phyloP scores from a whole-genome alignment of 2,329 filamentous ascomycete species.

The Pezicula neosporulosa region DNA sequence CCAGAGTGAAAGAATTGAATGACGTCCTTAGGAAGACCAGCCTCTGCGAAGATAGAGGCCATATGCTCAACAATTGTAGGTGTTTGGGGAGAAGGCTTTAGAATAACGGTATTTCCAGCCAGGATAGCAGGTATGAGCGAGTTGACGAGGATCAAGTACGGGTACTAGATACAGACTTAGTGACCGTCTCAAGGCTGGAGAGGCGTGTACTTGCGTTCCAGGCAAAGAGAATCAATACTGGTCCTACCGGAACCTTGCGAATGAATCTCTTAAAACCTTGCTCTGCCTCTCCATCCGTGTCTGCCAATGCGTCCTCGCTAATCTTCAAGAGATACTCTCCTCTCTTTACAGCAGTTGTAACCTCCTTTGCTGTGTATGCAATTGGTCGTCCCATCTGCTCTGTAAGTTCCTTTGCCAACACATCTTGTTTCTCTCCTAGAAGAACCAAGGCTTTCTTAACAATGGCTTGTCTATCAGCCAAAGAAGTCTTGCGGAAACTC shows the following conservation, averaged over 20 bases:
- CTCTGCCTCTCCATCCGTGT: slow-evolving; percentile 79
- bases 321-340: slow-evolving; percentile 85
- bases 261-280: slow-evolving; percentile 89
- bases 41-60: slow-evolving; percentile 69
- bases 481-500: slow-evolving; percentile 69
- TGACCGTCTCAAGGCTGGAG: neutral
- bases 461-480: slow-evolving; percentile 74
- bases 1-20: slow-evolving; percentile 92
- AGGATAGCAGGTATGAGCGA: slow-evolving; percentile 89
- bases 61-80: slow-evolving; percentile 88
- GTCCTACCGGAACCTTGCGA: slow-evolving; percentile 82
- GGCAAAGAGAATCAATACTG: slow-evolving; percentile 84
- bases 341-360: slow-evolving; percentile 80
- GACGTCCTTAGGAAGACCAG: slow-evolving; percentile 78
- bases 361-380: slow-evolving; percentile 77
- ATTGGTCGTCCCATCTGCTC: slow-evolving; percentile 96
- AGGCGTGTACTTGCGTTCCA: slow-evolving; percentile 73
- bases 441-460: slow-evolving; percentile 75
- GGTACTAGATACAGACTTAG: slow-evolving; percentile 61
- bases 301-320: slow-evolving; percentile 71
- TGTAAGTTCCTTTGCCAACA: slow-evolving; percentile 79
- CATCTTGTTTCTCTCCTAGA: slow-evolving; percentile 70
- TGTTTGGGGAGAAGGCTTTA: slow-evolving; percentile 94
- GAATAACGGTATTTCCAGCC: slow-evolving; percentile 83
- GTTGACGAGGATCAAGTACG: slow-evolving; percentile 91